Evolutionary conservation across 257 asterid species (phyloP).

Genomic region (Salvia splendens): DNA sequence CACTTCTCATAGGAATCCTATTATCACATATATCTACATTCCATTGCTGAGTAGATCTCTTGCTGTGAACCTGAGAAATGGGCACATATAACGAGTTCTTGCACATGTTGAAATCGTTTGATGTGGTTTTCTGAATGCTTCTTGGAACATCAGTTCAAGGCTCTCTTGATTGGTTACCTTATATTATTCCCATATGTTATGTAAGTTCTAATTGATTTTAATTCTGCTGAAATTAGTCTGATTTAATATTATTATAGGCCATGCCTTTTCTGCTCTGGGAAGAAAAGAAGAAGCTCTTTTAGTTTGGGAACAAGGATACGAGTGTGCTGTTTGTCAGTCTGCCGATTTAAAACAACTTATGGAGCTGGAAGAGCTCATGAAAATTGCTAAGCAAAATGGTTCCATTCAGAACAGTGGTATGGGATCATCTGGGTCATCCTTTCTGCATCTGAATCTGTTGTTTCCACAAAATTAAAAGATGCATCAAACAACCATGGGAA

Average conservation of each 20-base stretch:
- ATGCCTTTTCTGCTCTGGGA: slow-evolving; percentile 84
- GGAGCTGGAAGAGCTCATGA: slow-evolving; percentile 86
- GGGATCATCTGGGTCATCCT: slow-evolving; percentile 38
- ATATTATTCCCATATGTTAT: slow-evolving; percentile 15
- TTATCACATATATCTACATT: background rate
- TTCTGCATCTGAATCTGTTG: slow-evolving; percentile 44
- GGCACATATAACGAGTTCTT: slow-evolving; percentile 10
- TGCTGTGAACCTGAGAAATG: slow-evolving; percentile 15
- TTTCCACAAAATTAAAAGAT: slow-evolving; percentile 47
- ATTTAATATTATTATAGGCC: slow-evolving; percentile 52
- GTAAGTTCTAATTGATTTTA: slow-evolving; percentile 10
- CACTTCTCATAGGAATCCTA: slow-evolving; percentile 17
- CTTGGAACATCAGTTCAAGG: slow-evolving; percentile 12
- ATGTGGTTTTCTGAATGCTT: slow-evolving; percentile 22
- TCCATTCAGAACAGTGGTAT: slow-evolving; percentile 34
- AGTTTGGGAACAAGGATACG: slow-evolving; percentile 89
- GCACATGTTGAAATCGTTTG: slow-evolving; percentile 21
- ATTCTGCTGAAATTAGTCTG: slow-evolving; percentile 37
- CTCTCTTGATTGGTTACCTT: slow-evolving; percentile 22
- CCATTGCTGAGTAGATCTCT: background rate
- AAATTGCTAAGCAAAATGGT: slow-evolving; percentile 50
- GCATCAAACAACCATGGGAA: slow-evolving; percentile 37
- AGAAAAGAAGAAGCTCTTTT: slow-evolving; percentile 77
- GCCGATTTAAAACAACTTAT: slow-evolving; percentile 80
- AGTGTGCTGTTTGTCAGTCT: slow-evolving; percentile 71